Base-by-base conservation (phyloP, 306 rosid species). In the Oemleria cerasiformis region DNA sequence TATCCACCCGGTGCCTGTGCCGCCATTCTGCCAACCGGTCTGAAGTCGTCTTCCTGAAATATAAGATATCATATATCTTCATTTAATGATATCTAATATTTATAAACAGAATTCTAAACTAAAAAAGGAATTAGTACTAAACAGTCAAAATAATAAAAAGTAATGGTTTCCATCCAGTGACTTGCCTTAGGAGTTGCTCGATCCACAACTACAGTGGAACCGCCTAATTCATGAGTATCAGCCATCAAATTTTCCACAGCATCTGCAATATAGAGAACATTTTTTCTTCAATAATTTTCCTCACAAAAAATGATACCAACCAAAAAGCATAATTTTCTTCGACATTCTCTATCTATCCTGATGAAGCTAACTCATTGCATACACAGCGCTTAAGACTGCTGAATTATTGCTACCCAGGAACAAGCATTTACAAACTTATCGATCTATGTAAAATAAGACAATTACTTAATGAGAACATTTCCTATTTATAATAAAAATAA, bases 151-250 rank as follows among this genome's bases (percentile, higher is more conserved):
- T 39, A 25, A 16, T 17, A 9, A 15, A 36, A 47, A 59, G 3
- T 42, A 75, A 63, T 40, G 67, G 57, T 61, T 58, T 76, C 51
- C 60, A 55, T 36, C 69, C 59, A 75, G 71, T 73, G 61, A 74
- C 88, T 85, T 89, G 76, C 99, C 96, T 95, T 95, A 34, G 97
- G 97, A 36, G 97, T 95, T 13, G 99, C 99, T 70, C 96, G 87
- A 79, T 95, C 99, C 81, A 95, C 97, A 80, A 95, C 99, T 65
- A 95, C 88, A 63, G 86, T 55, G 68, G 96, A 86, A 68, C 97
- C 97, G 6, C 96, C 99, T 70, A 95, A 77, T 63, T 92, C 96
- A 80, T 95, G 99, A 65, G 92, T 88, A 63, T 95, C 99, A 65
- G 76, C 77, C 99, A 95, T 92, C 91, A 95, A 83, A 80, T 19